Conservation (phyloP, 176 grass and related monocot species). For the Aegilops tauschii region DNA sequence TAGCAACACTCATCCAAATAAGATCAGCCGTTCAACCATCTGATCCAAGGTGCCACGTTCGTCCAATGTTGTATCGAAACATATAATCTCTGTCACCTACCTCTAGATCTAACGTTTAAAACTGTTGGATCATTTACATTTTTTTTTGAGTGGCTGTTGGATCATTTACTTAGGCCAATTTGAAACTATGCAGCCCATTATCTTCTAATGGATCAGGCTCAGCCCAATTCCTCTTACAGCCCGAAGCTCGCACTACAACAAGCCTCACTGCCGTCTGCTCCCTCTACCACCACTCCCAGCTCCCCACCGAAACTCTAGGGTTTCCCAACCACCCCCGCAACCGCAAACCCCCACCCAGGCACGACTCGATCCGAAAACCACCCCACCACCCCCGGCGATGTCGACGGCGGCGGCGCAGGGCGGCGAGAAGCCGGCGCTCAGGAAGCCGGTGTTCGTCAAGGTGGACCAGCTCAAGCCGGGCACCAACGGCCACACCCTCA, state of each 20-base stretch:
- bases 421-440: constrained; percentile 58
- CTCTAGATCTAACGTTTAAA: too few relatives aligned
- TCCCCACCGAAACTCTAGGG: constrained; percentile 28
- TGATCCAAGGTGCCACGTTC: too few relatives aligned
- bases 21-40: too few relatives aligned
- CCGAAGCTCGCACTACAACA: not conserved
- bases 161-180: not conserved
- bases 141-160: too few relatives aligned
- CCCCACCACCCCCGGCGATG: constrained; percentile 15
- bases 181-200: not conserved
- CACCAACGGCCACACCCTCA: constrained; percentile 60
- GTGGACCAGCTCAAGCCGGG: constrained; percentile 84
- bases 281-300: not conserved
- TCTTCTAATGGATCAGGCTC: not conserved
- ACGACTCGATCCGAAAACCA: constrained; percentile 3
- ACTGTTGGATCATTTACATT: too few relatives aligned
- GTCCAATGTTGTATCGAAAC: too few relatives aligned
- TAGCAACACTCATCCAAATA: too few relatives aligned
- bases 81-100: too few relatives aligned
- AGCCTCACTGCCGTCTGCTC: not conserved
- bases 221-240: not conserved
- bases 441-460: constrained; percentile 86
- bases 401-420: constrained; percentile 39
- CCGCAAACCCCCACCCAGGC: not conserved
- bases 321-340: constrained; percentile 18